phyloP scores from a whole-genome alignment of 1,284 basidiomycete genomes.

The Trichosporon sp. region DNA sequence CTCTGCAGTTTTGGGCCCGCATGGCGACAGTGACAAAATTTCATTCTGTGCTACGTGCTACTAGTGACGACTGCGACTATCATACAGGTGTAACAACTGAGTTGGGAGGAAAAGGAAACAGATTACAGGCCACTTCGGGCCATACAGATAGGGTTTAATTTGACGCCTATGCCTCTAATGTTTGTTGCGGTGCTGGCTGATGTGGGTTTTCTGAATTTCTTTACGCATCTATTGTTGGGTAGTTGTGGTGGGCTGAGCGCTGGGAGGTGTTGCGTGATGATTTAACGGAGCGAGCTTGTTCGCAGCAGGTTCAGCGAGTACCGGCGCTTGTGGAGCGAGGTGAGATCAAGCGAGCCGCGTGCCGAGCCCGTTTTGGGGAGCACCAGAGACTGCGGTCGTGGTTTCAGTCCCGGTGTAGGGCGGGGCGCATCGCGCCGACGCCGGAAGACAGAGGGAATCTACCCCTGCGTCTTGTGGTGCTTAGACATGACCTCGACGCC shows the following conservation, averaged over 20 bases:
- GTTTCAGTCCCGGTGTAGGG: background rate
- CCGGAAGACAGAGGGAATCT: slow-evolving; percentile 4
- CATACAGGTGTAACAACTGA: slow-evolving; percentile 5
- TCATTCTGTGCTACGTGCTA: background rate
- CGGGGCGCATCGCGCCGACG: background rate
- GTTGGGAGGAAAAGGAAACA: background rate
- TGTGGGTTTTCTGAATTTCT: background rate
- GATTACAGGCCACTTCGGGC: background rate
- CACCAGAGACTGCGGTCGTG: background rate
- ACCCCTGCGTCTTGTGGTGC: slow-evolving; percentile 11
- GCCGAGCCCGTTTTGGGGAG: background rate
- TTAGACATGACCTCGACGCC: slow-evolving; percentile 17
- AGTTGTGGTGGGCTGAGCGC: background rate
- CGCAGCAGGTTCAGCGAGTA: slow-evolving; percentile 7
- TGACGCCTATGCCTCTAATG: background rate
- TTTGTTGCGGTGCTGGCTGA: background rate
- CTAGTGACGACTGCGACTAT: background rate
- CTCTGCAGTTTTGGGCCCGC: no score
- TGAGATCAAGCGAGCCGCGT: background rate
- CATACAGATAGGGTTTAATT: background rate
- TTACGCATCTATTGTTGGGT: slow-evolving; percentile 3
- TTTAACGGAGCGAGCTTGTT: slow-evolving; percentile 10
- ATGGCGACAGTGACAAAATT: background rate
- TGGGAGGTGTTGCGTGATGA: background rate
- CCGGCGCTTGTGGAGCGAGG: background rate